Base-by-base conservation (phyloP, 2,329 filamentous ascomycete genomes). In the Alternaria incomplexa region DNA sequence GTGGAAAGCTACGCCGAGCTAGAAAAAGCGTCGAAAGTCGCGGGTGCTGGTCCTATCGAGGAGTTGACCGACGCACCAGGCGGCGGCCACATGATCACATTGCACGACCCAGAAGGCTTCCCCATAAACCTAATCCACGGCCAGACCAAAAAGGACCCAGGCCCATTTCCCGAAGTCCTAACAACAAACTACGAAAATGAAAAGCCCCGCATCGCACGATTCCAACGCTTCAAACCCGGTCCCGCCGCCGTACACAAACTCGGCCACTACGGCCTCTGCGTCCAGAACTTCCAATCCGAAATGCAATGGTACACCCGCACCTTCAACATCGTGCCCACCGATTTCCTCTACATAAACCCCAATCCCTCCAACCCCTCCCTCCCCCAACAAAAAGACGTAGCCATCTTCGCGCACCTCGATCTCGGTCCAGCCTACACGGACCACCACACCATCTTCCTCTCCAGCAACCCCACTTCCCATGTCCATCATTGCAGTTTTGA, bases 401-500 rank as follows among this genome's bases (percentile, higher is more conserved):
- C 83, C 2, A 80, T 81, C 4, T 89, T 89, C 70, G 72, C 83
- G 23, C 87, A 88, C 65, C 78, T 89, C 15, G 87, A 88, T 66
- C 78, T 83, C 1, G 87, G 86, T 0, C 69, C 79, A 0, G 77
- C 79, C 1, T 83, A 81, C 61, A 81, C 82, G 0, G 87, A 89
- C 70, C 87, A 89, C 68, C 87, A 89, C 69, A 80, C 78, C 3
- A 83, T 88, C 60, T 87, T 88, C 78, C 79, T 87, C 63, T 73
- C 77, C 63, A 66, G 71, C 58, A 79, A 81, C 22, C 69, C 73
- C 0, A 76, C 74, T 1, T 53, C 69, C 0, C 87, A 89, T 73
- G 85, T 91, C 3, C 90, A 92, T 74, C 90, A 92, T 78, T 86
- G 86, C 17, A 87, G 85, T 3, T 92, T 90, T 67, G 90, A 92